Conservation (phyloP, 345 rosid species). For the Gossypium australe region DNA sequence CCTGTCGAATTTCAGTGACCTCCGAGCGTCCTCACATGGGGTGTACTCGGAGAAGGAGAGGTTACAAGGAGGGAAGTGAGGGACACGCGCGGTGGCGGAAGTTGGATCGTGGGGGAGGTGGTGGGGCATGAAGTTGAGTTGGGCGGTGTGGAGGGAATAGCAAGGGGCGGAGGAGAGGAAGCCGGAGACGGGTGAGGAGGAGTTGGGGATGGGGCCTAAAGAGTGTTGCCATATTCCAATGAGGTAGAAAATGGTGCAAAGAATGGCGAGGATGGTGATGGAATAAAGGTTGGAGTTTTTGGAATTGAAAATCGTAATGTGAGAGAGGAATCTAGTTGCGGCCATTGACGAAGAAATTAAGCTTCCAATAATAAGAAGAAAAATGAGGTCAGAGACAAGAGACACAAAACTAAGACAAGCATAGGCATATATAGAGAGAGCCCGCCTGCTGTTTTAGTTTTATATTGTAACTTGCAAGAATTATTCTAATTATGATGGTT, state of each 20-base stretch:
- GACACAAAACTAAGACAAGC: neutral
- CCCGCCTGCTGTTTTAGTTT: too few species aligned
- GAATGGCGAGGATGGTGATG: conserved; percentile 32
- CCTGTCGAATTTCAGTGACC: conserved; percentile 55
- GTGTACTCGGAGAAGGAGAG: conserved; percentile 49
- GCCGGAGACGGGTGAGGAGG: conserved; percentile 1
- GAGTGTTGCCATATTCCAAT: conserved; percentile 49
- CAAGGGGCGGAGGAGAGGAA: conserved; percentile 12
- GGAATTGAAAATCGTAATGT: conserved; percentile 18
- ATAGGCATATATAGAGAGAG: neutral
- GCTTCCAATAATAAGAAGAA: neutral
- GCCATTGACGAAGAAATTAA: conserved; percentile 14
- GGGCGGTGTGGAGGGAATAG: conserved; percentile 11
- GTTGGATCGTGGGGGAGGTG: conserved; percentile 48
- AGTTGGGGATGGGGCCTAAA: conserved; percentile 17
- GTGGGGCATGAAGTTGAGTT: conserved; percentile 52
- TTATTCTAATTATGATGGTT: too few species aligned
- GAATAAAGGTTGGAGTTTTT: conserved; percentile 45
- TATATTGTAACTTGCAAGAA: too few species aligned
- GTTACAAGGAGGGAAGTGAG: conserved; percentile 55
- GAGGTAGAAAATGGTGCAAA: conserved; percentile 49
- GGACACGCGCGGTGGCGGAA: conserved; percentile 29
- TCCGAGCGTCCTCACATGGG: conserved; percentile 61
- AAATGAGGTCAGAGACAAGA: neutral
- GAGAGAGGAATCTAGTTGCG: neutral